Percentiles rank a stretch among this genome's conserved stretches.
phyloP scores from a whole-genome alignment of 768 basidiomycete genomes.

The Pulveroboletus frians region DNA sequence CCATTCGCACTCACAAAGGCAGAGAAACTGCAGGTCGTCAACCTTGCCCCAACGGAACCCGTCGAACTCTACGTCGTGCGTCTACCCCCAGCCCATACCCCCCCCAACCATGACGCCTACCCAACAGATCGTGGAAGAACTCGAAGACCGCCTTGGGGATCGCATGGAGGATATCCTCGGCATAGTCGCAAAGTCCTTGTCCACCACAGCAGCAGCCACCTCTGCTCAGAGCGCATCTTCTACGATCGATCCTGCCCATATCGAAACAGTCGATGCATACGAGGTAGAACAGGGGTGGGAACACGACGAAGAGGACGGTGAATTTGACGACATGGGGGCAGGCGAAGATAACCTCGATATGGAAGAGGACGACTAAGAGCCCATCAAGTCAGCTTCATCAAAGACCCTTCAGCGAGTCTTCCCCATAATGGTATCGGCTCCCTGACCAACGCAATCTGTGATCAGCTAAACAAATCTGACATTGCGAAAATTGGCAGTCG shows the following conservation, averaged over 20 bases:
- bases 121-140: slow-evolving; percentile 84
- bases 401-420: neutral
- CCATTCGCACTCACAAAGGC: slow-evolving; percentile 77
- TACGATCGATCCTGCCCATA: neutral
- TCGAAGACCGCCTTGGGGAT: slow-evolving; percentile 75
- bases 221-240: neutral
- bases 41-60: slow-evolving; percentile 73
- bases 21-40: slow-evolving; percentile 91
- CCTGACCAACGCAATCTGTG: neutral
- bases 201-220: neutral
- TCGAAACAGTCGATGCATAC: slow-evolving; percentile 9
- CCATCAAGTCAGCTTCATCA: neutral
- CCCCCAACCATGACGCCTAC: neutral
- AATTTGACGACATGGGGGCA: slow-evolving; percentile 63
- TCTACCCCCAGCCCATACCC: slow-evolving; percentile 7
- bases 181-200: slow-evolving; percentile 45
- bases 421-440: neutral
- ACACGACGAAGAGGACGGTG: slow-evolving; percentile 43
- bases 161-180: slow-evolving; percentile 62
- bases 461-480: neutral
- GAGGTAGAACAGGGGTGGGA: slow-evolving; percentile 29
- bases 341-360: slow-evolving; percentile 73
- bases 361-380: slow-evolving; percentile 44
- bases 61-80: slow-evolving; percentile 89
- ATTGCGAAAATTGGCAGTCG: neutral